Conservation (phyloP, 2,329 filamentous ascomycete species). For the Neopestalotiopsis rosae region DNA sequence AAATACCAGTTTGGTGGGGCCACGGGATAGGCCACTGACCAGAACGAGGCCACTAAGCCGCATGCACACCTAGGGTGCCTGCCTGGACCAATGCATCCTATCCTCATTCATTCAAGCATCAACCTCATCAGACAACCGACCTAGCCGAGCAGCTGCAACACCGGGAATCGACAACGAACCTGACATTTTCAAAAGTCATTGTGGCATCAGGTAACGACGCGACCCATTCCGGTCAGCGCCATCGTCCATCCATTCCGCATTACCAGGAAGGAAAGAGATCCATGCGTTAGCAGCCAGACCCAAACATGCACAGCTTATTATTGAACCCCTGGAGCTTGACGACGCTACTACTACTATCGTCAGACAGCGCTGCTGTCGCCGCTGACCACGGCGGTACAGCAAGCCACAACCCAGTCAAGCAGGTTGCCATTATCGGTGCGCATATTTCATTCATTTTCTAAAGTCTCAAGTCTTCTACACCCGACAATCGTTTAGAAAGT, state of each 20-base stretch:
- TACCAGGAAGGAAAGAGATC: no score
- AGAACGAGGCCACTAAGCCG: no score
- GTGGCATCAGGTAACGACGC: no score
- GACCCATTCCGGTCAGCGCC: no score
- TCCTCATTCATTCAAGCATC: no score
- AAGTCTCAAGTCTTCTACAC: background rate
- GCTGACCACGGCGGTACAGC: background rate
- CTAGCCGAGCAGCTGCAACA: background rate
- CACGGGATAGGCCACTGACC: no score
- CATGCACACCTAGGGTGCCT: no score
- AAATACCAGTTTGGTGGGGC: no score
- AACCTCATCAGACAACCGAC: background rate
- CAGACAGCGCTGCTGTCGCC: background rate
- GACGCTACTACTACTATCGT: background rate
- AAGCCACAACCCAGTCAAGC: constrained; percentile 19
- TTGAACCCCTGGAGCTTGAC: background rate
- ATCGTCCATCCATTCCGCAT: no score
- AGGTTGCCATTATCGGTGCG: constrained; percentile 53
- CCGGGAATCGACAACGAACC: no score
- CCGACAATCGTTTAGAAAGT: background rate
- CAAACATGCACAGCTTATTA: background rate
- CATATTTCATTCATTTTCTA: constrained; percentile 18
- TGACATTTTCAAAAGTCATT: no score
- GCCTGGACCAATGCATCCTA: no score
- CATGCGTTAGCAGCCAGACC: background rate